A percentile compares a stretch with the other conserved stretches of the same genome.
phyloP scores from a whole-genome alignment of 2,329 filamentous ascomycete genomes.

The Camillea tinctor region DNA sequence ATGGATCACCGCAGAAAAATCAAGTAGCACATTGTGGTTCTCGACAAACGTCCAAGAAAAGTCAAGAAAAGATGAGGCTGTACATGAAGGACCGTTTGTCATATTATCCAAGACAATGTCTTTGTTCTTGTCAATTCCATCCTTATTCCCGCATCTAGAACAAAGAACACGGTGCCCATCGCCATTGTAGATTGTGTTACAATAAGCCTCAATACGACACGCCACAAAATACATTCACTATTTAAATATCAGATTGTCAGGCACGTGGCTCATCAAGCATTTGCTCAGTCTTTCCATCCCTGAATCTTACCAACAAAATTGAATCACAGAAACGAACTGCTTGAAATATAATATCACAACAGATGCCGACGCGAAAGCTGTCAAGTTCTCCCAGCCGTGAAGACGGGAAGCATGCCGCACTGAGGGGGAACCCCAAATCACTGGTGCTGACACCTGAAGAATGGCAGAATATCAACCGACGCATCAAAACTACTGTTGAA shows the following conservation, averaged over 20 bases:
- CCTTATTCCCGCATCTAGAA: neutral
- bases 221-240: neutral
- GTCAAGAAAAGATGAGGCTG: neutral
- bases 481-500: constrained; percentile 19
- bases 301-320: neutral
- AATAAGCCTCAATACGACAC: neutral
- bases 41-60: neutral
- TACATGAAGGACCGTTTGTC: neutral
- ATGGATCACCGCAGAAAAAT: no score
- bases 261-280: neutral
- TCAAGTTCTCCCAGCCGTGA: neutral
- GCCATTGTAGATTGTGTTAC: neutral
- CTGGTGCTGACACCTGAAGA: constrained; percentile 6
- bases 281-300: neutral
- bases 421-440: neutral
- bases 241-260: neutral
- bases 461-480: constrained; percentile 17
- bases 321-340: neutral
- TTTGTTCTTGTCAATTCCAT: neutral
- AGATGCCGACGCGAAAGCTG: neutral
- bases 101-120: neutral
- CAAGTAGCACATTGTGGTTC: neutral
- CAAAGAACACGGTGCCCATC: neutral
- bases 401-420: constrained; percentile 9
- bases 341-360: neutral